phyloP scores from a whole-genome alignment of 2,329 filamentous ascomycete genomes.

The Mollisiaceae sp. region DNA sequence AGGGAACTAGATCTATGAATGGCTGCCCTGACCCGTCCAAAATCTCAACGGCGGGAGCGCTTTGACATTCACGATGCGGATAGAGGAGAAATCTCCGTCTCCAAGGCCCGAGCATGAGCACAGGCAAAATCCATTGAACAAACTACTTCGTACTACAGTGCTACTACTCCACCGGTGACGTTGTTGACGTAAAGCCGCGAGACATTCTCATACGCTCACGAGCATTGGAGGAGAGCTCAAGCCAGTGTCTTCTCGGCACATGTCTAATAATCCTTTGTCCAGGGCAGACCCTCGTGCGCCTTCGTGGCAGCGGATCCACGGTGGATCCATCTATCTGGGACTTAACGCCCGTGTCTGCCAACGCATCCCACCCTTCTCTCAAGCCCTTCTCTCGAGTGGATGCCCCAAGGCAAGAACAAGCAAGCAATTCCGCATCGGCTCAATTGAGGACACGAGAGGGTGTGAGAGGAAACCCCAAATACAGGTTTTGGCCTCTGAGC shows the following conservation, averaged over 20 bases:
- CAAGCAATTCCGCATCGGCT: constrained; percentile 12
- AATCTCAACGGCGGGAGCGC: constrained; percentile 28
- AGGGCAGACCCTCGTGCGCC: constrained; percentile 1
- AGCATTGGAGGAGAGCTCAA: constrained; percentile 3
- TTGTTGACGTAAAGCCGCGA: constrained; percentile 22
- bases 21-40: constrained; percentile 14
- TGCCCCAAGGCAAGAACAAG: constrained; percentile 5
- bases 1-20: background rate
- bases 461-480: constrained; percentile 12
- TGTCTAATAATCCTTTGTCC: constrained; percentile 9
- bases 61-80: constrained; percentile 22
- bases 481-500: constrained; percentile 19
- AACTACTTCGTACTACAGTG: too few relatives aligned
- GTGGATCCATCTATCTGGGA: constrained; percentile 16
- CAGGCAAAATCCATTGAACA: constrained; percentile 24
- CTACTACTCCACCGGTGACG: background rate
- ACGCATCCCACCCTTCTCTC: constrained; percentile 17
- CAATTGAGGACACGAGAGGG: constrained; percentile 2
- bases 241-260: constrained; percentile 4
- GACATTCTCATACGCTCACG: constrained; percentile 20
- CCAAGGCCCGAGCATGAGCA: constrained; percentile 17
- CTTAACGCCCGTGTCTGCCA: constrained; percentile 14
- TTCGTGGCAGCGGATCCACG: constrained; percentile 11
- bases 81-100: constrained; percentile 18
- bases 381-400: background rate